Evolutionary conservation across 2,329 filamentous ascomycete species (phyloP).

Genomic region (Aspergillus fumigatiaffinis): DNA sequence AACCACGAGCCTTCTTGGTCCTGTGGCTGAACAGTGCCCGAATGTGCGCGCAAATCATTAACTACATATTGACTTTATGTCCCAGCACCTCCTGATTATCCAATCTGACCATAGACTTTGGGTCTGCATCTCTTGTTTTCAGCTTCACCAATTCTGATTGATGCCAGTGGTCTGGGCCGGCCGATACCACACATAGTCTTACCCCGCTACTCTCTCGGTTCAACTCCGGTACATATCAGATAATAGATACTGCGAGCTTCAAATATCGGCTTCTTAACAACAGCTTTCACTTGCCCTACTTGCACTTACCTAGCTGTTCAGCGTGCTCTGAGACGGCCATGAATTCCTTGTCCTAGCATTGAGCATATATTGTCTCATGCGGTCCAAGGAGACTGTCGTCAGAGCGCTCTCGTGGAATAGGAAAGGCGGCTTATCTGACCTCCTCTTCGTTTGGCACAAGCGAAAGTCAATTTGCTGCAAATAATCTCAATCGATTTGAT

Average conservation of each 20-base stretch:
- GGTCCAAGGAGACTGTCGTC: neutral
- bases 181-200: neutral
- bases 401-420: neutral
- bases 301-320: neutral
- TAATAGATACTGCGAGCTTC: neutral
- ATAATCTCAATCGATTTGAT: neutral
- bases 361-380: neutral
- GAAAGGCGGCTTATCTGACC: neutral
- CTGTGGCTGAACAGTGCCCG: neutral
- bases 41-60: neutral
- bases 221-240: neutral
- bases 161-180: neutral
- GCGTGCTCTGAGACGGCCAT: neutral
- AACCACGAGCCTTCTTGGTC: neutral
- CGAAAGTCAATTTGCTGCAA: conserved; percentile 1
- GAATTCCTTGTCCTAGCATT: neutral
- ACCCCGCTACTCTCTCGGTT: neutral
- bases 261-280: neutral
- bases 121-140: neutral
- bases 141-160: neutral
- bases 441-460: conserved; percentile 6
- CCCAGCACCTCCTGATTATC: no score
- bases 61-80: neutral
- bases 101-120: neutral
- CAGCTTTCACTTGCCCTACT: neutral